phyloP scores from a whole-genome alignment of 768 basidiomycete species.

The Boletus reticuloceps region DNA sequence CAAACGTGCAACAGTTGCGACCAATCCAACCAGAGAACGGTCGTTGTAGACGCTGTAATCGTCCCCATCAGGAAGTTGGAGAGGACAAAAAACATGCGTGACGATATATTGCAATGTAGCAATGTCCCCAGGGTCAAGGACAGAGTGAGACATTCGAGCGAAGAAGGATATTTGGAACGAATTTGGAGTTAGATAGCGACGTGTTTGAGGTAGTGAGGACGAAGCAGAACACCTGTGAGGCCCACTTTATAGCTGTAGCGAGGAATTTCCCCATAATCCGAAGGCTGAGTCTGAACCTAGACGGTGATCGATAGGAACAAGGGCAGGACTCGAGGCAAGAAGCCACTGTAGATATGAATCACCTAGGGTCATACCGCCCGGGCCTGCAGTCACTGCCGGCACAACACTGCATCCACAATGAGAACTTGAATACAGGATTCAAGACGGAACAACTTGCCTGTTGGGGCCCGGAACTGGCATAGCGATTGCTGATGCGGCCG shows the following conservation, averaged over 20 bases:
- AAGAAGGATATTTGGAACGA: background rate
- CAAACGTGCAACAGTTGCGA: slow-evolving; percentile 15
- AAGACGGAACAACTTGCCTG: no score
- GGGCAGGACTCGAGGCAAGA: background rate
- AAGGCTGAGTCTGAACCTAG: background rate
- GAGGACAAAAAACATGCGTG: slow-evolving; percentile 44
- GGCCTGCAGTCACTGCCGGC: no score
- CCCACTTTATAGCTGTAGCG: background rate
- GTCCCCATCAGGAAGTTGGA: slow-evolving; percentile 37
- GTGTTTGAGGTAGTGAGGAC: no score
- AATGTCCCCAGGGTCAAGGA: background rate
- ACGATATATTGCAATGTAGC: slow-evolving; percentile 29
- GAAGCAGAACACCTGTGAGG: no score
- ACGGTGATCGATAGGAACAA: background rate
- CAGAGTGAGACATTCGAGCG: background rate
- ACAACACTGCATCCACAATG: no score
- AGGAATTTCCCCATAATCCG: background rate
- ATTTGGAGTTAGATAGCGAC: no score
- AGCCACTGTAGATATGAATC: no score
- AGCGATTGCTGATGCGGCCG: no score
- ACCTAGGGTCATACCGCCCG: no score
- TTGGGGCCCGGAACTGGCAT: no score
- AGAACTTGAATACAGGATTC: no score
- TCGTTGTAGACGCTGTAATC: slow-evolving; percentile 31
- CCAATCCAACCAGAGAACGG: slow-evolving; percentile 21